These are phyloP conservation scores for Athelia sp. DNA, from an alignment of 1,284 basidiomycete genomes.

Conservation along the genomic window DNA sequence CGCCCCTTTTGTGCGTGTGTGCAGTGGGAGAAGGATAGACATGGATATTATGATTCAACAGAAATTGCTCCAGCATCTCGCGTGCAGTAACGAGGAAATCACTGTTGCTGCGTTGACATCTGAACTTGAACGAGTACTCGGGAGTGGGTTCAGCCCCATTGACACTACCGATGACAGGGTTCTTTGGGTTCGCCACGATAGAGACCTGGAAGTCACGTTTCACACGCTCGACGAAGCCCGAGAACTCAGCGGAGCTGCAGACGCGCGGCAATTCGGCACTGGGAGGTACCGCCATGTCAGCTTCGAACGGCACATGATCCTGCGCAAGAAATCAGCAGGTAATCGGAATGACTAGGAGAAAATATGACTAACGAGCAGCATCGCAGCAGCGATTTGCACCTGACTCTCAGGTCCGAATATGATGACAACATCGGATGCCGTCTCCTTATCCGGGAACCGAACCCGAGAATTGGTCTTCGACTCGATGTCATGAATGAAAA, in stretches of 20 bases:
- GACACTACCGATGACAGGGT: constrained; percentile 21
- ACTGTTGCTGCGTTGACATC: constrained; percentile 90
- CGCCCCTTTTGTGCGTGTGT: constrained; percentile 75
- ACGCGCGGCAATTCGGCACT: constrained; percentile 75
- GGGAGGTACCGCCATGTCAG: constrained; percentile 89
- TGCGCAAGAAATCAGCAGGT: constrained; percentile 25
- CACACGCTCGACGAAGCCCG: constrained; percentile 79
- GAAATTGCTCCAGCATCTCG: constrained; percentile 91
- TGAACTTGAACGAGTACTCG: constrained; percentile 93
- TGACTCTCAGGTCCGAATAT: constrained; percentile 97
- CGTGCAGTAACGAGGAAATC: constrained; percentile 88
- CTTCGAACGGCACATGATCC: constrained; percentile 98
- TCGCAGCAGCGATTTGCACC: constrained; percentile 93
- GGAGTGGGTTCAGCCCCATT: constrained; percentile 46
- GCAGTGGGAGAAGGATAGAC: constrained; percentile 72
- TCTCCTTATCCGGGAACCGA: constrained; percentile 94
- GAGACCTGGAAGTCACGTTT: constrained; percentile 94
- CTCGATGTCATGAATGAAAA: constrained; percentile 97
- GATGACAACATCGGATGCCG: constrained; percentile 84
- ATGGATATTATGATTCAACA: constrained; percentile 79
- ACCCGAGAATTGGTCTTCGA: constrained; percentile 93
- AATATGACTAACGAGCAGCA: constrained; percentile 72
- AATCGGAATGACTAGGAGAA: constrained; percentile 5
- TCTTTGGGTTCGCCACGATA: constrained; percentile 73
- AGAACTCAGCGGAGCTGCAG: constrained; percentile 77